phyloP scores from a whole-genome alignment of 2,329 filamentous ascomycete species.

The Aureobasidium melanogenum region DNA sequence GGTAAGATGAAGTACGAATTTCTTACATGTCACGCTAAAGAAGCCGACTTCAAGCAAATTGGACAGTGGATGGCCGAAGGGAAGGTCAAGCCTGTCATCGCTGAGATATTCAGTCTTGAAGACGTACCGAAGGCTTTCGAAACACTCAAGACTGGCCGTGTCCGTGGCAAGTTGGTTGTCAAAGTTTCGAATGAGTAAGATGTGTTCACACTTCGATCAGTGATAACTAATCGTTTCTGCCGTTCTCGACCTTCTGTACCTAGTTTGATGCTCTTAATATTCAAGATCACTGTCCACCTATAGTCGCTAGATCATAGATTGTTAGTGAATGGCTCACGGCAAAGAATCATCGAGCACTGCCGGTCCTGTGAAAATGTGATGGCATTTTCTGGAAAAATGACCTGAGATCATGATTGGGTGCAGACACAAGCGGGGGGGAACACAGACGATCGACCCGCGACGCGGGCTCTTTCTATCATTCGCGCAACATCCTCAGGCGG shows the following conservation, averaged over 20 bases:
- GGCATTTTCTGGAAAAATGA: neutral
- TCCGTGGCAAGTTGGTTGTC: conserved; percentile 52
- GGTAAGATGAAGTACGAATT: conserved; percentile 38
- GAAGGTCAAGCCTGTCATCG: conserved; percentile 49
- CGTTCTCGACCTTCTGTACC: neutral
- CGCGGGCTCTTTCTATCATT: neutral
- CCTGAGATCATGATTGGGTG: neutral
- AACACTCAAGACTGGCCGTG: conserved; percentile 47
- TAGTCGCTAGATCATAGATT: neutral
- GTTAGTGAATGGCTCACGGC: neutral
- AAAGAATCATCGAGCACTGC: neutral
- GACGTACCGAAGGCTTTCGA: conserved; percentile 50
- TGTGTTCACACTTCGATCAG: neutral
- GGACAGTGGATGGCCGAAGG: conserved; percentile 49
- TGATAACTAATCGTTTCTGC: neutral
- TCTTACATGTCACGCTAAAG: conserved; percentile 29
- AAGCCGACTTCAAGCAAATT: conserved; percentile 40
- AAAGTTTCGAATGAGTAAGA: conserved; percentile 14
- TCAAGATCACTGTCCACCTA: neutral
- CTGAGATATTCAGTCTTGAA: conserved; percentile 47
- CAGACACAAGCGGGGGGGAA: conserved; percentile 1
- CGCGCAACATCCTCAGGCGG: neutral
- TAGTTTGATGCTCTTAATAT: too few species aligned
- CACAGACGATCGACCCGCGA: neutral
- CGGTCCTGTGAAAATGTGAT: neutral